A percentile compares a stretch with the other conserved stretches of the same genome.
Evolutionary conservation across 768 basidiomycete species (phyloP).

Genomic region (Hygrocybe punicea): DNA sequence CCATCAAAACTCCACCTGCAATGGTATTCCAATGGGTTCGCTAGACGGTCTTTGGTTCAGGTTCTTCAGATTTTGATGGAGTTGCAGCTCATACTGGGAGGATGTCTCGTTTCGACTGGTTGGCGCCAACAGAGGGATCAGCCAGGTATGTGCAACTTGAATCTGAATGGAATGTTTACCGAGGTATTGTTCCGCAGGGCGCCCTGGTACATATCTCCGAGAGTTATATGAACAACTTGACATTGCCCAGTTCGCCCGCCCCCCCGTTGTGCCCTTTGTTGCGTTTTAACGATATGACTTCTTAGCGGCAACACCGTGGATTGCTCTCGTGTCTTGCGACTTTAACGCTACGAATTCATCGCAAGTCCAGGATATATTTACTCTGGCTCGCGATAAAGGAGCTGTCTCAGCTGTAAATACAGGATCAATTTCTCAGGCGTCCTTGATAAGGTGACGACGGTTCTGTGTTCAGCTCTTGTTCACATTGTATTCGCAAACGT

Average conservation of each 20-base stretch:
- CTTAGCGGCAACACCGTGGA: conserved; percentile 79
- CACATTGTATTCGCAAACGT: conserved; percentile 66
- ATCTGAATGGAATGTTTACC: neutral
- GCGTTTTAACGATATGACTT: conserved; percentile 11
- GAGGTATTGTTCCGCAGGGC: conserved; percentile 47
- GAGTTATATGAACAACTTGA: conserved; percentile 43
- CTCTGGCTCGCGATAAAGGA: conserved; percentile 71
- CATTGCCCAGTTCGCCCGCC: conserved; percentile 45
- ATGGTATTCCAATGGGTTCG: conserved; percentile 56
- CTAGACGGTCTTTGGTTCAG: conserved; percentile 5
- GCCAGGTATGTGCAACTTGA: conserved; percentile 43
- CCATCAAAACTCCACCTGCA: conserved; percentile 55
- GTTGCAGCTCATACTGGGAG: conserved; percentile 47
- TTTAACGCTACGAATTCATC: conserved; percentile 65
- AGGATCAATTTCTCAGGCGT: neutral
- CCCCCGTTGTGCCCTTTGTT: neutral
- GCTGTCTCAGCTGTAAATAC: conserved; percentile 67
- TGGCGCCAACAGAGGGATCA: conserved; percentile 49
- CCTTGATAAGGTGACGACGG: neutral
- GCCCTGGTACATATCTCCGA: conserved; percentile 84
- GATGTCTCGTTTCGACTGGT: conserved; percentile 60
- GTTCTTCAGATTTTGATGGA: neutral
- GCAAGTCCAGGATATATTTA: conserved; percentile 70
- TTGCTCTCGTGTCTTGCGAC: conserved; percentile 85
- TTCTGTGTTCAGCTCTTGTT: conserved; percentile 60